Conservation (phyloP, 2,329 filamentous ascomycete species). For the Alternaria viburni region DNA sequence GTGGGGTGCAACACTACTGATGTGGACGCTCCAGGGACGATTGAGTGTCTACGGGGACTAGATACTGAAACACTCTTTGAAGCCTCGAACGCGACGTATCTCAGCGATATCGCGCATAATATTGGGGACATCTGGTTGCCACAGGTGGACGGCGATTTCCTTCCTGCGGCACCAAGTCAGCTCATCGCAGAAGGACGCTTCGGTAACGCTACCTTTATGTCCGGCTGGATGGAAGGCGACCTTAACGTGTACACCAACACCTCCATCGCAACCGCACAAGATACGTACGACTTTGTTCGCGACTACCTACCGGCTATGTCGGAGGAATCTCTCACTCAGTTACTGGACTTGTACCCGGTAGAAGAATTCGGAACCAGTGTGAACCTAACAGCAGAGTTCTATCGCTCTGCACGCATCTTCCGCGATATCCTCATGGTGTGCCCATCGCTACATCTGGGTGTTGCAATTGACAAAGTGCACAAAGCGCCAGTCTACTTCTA, state of each 20-base stretch:
- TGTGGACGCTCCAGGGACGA: slow-evolving; percentile 52
- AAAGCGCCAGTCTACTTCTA: slow-evolving; percentile 56
- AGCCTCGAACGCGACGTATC: slow-evolving; percentile 53
- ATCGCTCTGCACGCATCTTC: slow-evolving; percentile 57
- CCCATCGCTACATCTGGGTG: slow-evolving; percentile 54
- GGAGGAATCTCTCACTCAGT: slow-evolving; percentile 22
- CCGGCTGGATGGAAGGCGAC: slow-evolving; percentile 57
- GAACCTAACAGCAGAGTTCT: slow-evolving; percentile 57
- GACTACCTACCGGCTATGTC: slow-evolving; percentile 50
- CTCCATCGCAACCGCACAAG: slow-evolving; percentile 48
- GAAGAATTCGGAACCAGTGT: slow-evolving; percentile 52
- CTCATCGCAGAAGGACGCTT: slow-evolving; percentile 52
- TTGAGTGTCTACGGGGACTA: slow-evolving; percentile 57
- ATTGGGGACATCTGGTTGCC: slow-evolving; percentile 60
- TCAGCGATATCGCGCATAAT: slow-evolving; percentile 44
- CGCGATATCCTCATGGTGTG: slow-evolving; percentile 61
- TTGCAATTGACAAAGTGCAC: slow-evolving; percentile 47
- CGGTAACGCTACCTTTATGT: slow-evolving; percentile 51
- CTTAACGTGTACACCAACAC: slow-evolving; percentile 52
- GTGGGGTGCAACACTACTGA: slow-evolving; percentile 52
- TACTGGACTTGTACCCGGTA: slow-evolving; percentile 45
- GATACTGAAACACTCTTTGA: slow-evolving; percentile 54
- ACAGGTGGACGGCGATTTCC: slow-evolving; percentile 57
- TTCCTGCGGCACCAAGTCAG: slow-evolving; percentile 54
- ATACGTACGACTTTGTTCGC: slow-evolving; percentile 51